These are phyloP conservation scores for Bryum argenteum DNA, from an alignment of 225 moss, liverwort and hornwort genomes.

Conservation along the genomic window DNA sequence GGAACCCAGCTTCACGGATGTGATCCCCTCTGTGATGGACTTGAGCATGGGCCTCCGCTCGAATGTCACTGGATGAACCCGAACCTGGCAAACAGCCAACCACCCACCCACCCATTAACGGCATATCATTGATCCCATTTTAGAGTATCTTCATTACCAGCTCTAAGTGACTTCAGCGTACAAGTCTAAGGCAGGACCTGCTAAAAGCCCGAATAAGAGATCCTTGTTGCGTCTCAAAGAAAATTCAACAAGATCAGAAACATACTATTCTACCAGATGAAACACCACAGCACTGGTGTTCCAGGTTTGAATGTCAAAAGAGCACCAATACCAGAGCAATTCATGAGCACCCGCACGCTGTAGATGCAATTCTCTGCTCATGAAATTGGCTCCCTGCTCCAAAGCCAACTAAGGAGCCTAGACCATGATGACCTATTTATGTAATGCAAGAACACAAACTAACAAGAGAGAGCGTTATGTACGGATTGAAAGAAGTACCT, in stretches of 20 bases:
- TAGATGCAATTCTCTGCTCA: background rate
- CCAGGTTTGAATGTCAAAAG: background rate
- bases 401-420: background rate
- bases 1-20: conserved; percentile 41
- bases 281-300: too few species aligned
- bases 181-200: background rate
- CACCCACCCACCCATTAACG: conserved; percentile 10
- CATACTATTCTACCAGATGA: too few species aligned
- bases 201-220: background rate
- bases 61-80: conserved; percentile 60
- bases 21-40: conserved; percentile 40
- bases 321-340: background rate
- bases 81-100: conserved; percentile 43
- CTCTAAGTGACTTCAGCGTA: background rate
- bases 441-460: background rate
- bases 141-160: background rate
- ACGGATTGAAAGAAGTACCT: conserved; percentile 33
- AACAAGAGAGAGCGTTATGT: conserved; percentile 8
- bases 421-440: background rate
- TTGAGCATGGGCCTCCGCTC: conserved; percentile 95
- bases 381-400: background rate
- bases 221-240: background rate
- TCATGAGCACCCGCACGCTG: background rate
- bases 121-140: conserved; percentile 1
- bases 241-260: background rate